Percentiles rank a stretch among this genome's conserved stretches.
These are phyloP conservation scores for Salix purpurea DNA, from an alignment of 345 rosid species.

Conservation along the genomic window DNA sequence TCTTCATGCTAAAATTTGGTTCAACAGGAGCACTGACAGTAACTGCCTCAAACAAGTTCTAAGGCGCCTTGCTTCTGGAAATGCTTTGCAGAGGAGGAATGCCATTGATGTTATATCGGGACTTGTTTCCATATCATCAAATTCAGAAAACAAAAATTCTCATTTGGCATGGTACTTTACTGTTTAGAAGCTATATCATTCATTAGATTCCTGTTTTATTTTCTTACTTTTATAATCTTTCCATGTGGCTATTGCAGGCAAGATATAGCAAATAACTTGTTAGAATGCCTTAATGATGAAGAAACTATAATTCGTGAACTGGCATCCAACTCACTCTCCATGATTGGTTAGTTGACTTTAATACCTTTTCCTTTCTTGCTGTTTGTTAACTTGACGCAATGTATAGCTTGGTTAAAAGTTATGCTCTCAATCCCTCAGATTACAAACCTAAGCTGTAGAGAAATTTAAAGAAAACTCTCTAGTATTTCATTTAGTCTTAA, in stretches of 20 bases:
- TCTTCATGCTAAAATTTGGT: constrained; percentile 19
- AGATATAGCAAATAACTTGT: constrained; percentile 53
- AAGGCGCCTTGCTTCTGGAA: constrained; percentile 61
- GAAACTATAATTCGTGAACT: constrained; percentile 50
- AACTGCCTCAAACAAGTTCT: constrained; percentile 65
- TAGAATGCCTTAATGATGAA: constrained; percentile 56
- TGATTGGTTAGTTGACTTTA: constrained; percentile 48
- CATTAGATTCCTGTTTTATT: constrained; percentile 15
- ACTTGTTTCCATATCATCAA: constrained; percentile 40
- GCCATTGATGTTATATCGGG: constrained; percentile 75
- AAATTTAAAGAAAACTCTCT: too few relatives aligned
- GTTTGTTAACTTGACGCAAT: not conserved
- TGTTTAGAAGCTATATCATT: constrained; percentile 7
- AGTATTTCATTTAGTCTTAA: too few relatives aligned
- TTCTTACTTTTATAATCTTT: constrained; percentile 7
- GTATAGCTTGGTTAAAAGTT: too few relatives aligned
- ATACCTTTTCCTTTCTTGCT: not conserved
- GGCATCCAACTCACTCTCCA: constrained; percentile 49
- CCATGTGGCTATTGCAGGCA: constrained; percentile 46
- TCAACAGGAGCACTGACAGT: constrained; percentile 47
- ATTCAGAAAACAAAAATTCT: constrained; percentile 34
- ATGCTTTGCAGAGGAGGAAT: constrained; percentile 58
- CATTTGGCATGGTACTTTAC: constrained; percentile 53
- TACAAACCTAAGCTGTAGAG: too few relatives aligned
- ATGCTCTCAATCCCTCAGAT: too few relatives aligned